phyloP scores from a whole-genome alignment of 163 green algal species.

The Scenedesmus sp. region DNA sequence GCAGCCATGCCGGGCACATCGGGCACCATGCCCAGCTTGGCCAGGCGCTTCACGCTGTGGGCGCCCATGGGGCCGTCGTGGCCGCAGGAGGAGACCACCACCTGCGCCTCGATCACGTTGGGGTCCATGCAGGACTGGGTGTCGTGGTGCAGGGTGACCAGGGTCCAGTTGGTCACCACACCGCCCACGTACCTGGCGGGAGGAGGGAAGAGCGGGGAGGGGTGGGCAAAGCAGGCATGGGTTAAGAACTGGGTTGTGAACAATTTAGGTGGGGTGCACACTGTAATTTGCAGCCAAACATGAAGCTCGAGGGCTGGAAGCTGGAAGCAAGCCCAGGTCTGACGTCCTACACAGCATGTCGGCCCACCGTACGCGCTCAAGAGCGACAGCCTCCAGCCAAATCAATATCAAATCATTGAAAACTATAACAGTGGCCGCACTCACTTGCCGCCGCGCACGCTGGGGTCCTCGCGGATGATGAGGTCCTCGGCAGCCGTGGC shows the following conservation, averaged over 20 bases:
- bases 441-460: conserved; percentile 41
- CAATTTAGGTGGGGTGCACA: too few species aligned
- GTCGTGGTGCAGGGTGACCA: conserved; percentile 96
- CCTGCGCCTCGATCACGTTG: conserved; percentile 77
- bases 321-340: too few species aligned
- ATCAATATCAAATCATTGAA: neutral
- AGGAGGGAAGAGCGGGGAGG: neutral
- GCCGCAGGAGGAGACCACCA: conserved; percentile 94
- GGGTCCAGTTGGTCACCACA: conserved; percentile 98
- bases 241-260: too few species aligned
- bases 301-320: too few species aligned
- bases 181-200: conserved; percentile 79
- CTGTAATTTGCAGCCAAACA: too few species aligned
- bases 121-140: conserved; percentile 99
- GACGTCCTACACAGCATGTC: too few species aligned
- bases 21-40: conserved; percentile 90
- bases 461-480: conserved; percentile 85
- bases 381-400: neutral
- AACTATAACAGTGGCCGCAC: neutral
- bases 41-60: conserved; percentile 90
- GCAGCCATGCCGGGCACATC: conserved; percentile 92
- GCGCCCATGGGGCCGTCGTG: conserved; percentile 97
- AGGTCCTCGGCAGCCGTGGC: conserved; percentile 91
- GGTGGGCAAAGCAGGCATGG: neutral
- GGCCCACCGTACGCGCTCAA: too few species aligned